phyloP scores from a whole-genome alignment of 2,329 filamentous ascomycete species.

The Sarocladium brachiariae region DNA sequence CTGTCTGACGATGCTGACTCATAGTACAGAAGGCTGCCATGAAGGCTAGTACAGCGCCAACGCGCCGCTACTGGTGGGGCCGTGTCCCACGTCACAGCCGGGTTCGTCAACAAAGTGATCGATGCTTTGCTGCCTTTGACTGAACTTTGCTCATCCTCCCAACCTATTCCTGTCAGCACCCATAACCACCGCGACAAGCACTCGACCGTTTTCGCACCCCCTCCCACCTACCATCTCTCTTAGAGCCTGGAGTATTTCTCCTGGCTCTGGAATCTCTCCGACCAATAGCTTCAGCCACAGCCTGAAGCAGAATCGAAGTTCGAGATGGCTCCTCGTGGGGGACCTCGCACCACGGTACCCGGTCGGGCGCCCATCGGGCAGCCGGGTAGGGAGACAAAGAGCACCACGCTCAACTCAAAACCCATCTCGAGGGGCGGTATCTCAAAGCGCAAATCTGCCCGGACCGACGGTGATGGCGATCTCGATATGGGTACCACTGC shows the following conservation, averaged over 20 bases:
- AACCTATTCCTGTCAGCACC: not conserved
- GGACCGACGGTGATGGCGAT: conserved; percentile 50
- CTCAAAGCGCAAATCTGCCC: conserved; percentile 39
- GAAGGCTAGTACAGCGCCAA: not conserved
- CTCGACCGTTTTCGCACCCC: not conserved
- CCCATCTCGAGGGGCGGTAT: conserved; percentile 40
- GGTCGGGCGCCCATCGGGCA: conserved; percentile 11
- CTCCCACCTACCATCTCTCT: not conserved
- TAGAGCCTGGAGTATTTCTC: not conserved
- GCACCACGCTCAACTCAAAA: conserved; percentile 22
- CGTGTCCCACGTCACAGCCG: conserved; percentile 9
- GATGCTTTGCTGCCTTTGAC: not conserved
- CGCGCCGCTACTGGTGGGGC: conserved; percentile 9
- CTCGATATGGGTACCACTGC: conserved; percentile 46
- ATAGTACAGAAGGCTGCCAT: not conserved
- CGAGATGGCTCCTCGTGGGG: conserved; percentile 30
- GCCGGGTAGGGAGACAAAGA: conserved; percentile 25
- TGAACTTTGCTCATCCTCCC: conserved; percentile 3
- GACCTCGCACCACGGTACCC: conserved; percentile 17
- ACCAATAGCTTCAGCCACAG: conserved; percentile 1
- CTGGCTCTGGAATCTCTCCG: not conserved
- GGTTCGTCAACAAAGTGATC: conserved; percentile 6
- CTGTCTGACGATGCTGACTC: not conserved
- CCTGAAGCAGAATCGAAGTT: not conserved
- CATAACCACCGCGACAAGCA: not conserved